Evolutionary conservation across 164 flowering plant genomes (phyloP).

Genomic region (Saururus chinensis): DNA sequence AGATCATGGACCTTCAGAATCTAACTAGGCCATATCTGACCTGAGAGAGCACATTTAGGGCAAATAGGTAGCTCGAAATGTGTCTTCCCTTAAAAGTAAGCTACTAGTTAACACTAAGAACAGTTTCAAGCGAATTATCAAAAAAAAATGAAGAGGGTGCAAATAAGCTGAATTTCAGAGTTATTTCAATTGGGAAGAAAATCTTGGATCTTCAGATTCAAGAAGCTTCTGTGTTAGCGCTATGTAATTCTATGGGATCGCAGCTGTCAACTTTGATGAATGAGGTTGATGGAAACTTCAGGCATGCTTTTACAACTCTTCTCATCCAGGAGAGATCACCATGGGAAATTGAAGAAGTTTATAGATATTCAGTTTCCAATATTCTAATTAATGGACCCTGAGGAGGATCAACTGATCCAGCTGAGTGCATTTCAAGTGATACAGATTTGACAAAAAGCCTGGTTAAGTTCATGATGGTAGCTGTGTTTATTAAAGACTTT

Average conservation of each 20-base stretch:
- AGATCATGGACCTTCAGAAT: slow-evolving; percentile 61
- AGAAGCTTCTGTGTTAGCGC: slow-evolving; percentile 72
- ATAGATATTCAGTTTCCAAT: slow-evolving; percentile 4
- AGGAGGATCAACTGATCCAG: background rate
- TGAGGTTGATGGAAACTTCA: slow-evolving; percentile 51
- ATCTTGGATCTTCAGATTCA: slow-evolving; percentile 58
- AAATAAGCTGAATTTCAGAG: slow-evolving; percentile 37
- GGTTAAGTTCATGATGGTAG: slow-evolving; percentile 28
- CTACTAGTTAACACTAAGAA: slow-evolving; percentile 65
- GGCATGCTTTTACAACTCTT: slow-evolving; percentile 24
- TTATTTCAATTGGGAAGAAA: slow-evolving; percentile 51
- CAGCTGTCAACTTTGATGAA: slow-evolving; percentile 55
- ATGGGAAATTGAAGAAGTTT: slow-evolving; percentile 26
- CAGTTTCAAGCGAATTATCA: slow-evolving; percentile 57
- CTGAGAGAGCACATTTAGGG: slow-evolving; percentile 52
- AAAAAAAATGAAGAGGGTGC: slow-evolving; percentile 62
- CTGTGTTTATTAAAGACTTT: slow-evolving; percentile 43
- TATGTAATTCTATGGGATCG: slow-evolving; percentile 66
- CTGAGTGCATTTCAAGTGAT: slow-evolving; percentile 1
- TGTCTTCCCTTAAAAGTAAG: slow-evolving; percentile 63
- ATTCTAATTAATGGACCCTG: background rate
- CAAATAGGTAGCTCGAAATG: slow-evolving; percentile 63
- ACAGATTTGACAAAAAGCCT: slow-evolving; percentile 26
- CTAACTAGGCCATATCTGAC: slow-evolving; percentile 44
- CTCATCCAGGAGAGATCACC: slow-evolving; percentile 44